phyloP scores from a whole-genome alignment of 495 filamentous ascomycete genomes.

The Thermothielavioides terrestris region DNA sequence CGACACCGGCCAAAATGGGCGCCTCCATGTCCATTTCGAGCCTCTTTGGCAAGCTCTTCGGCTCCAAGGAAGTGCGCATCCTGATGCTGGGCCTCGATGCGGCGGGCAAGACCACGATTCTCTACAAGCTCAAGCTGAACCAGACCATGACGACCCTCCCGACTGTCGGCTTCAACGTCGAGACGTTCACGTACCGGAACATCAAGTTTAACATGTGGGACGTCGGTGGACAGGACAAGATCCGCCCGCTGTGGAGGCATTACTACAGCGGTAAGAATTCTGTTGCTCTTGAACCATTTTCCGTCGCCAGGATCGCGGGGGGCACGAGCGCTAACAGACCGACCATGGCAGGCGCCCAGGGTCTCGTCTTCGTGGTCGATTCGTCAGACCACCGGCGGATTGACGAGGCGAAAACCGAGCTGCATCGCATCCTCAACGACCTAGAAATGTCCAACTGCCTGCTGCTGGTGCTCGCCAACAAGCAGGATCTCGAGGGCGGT shows the following conservation, averaged over 20 bases:
- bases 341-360: constrained; percentile 71
- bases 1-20: constrained; percentile 16
- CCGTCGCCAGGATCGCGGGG: too few species aligned
- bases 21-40: constrained; percentile 15
- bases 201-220: constrained; percentile 99
- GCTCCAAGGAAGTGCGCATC: constrained; percentile 96
- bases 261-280: constrained; percentile 78
- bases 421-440: constrained; percentile 93
- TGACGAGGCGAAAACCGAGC: constrained; percentile 80
- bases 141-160: constrained; percentile 99
- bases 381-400: constrained; percentile 78
- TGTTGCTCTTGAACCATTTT: too few species aligned
- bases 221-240: constrained; percentile 99
- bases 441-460: constrained; percentile 97
- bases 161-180: constrained; percentile 98
- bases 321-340: too few species aligned
- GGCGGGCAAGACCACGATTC: constrained; percentile 96
- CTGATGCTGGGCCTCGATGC: constrained; percentile 97
- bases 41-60: constrained; percentile 84
- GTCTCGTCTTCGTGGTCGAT: constrained; percentile 95
- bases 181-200: constrained; percentile 98
- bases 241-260: constrained; percentile 93
- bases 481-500: constrained; percentile 89
- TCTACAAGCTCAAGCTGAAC: constrained; percentile 99
- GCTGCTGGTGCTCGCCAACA: constrained; percentile 93